Conservation (phyloP, 192 early-diverging fungal species). For the Linnemannia hyalina region DNA sequence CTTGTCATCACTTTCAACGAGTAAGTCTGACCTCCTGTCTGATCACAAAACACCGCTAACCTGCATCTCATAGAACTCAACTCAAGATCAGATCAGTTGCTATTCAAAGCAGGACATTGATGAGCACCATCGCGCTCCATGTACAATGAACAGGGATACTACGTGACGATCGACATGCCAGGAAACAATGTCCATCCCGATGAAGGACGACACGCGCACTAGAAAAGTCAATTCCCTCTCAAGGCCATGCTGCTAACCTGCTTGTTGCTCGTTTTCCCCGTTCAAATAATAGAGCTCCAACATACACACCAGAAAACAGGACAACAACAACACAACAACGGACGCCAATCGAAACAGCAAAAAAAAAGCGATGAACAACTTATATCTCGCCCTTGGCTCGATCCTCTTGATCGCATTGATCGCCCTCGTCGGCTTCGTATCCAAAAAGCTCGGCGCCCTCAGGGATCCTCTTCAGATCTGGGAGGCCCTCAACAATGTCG, state of each 20-base stretch:
- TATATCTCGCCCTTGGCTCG: not conserved
- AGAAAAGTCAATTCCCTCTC: too few relatives aligned
- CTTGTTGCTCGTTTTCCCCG: too few relatives aligned
- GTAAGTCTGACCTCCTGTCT: not conserved
- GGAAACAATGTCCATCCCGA: too few relatives aligned
- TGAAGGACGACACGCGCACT: too few relatives aligned
- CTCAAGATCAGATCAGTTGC: not conserved
- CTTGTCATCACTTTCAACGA: not conserved
- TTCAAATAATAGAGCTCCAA: too few relatives aligned
- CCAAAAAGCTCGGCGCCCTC: constrained; percentile 43
- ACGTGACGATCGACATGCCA: too few relatives aligned
- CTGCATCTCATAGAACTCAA: not conserved
- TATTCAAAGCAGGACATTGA: too few relatives aligned
- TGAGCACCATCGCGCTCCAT: too few relatives aligned
- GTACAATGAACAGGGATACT: too few relatives aligned
- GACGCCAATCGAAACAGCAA: not conserved
- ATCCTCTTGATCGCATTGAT: constrained; percentile 7
- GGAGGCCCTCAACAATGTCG: constrained; percentile 62
- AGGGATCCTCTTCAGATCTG: constrained; percentile 63
- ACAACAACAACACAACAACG: not conserved
- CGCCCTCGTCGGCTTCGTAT: constrained; percentile 9
- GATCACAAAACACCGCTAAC: not conserved
- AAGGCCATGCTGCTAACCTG: too few relatives aligned
- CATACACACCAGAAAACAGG: not conserved
- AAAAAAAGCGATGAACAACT: constrained; percentile 1